Conservation (phyloP, 2,329 filamentous ascomycete genomes). For the Acrocalymma vagum region DNA sequence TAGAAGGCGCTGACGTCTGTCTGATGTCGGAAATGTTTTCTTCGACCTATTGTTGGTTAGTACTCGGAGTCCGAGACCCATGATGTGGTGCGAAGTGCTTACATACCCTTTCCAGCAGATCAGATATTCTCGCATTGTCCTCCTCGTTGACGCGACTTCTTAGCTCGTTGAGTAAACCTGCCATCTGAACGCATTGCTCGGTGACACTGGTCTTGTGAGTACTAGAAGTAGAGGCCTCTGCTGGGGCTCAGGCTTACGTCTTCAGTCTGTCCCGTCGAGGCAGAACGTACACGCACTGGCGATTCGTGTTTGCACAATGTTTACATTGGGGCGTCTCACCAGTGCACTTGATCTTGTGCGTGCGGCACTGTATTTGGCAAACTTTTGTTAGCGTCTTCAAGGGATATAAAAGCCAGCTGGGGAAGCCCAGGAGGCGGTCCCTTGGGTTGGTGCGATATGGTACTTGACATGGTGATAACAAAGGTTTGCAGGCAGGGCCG, state of each 20-base stretch:
- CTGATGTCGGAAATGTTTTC: constrained; percentile 31
- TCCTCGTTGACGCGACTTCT: constrained; percentile 25
- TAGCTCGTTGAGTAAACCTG: constrained; percentile 26
- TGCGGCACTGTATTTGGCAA: constrained; percentile 38
- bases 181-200: constrained; percentile 39
- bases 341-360: constrained; percentile 52
- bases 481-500: no score
- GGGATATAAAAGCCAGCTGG: no score
- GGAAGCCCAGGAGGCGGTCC: no score
- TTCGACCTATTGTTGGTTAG: constrained; percentile 32
- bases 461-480: no score
- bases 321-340: constrained; percentile 47
- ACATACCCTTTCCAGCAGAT: constrained; percentile 35
- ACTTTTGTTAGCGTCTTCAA: constrained; percentile 24
- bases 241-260: constrained; percentile 28
- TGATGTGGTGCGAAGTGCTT: background rate
- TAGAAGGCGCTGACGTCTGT: constrained; percentile 20
- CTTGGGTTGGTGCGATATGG: no score
- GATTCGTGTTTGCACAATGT: constrained; percentile 42
- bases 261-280: constrained; percentile 49
- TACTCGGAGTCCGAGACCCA: background rate
- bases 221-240: background rate
- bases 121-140: constrained; percentile 28
- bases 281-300: constrained; percentile 50
- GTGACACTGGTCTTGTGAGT: constrained; percentile 35